Base-by-base conservation (phyloP, 2,329 filamentous ascomycete genomes). In the Phaeosphaeriaceae sp. region DNA sequence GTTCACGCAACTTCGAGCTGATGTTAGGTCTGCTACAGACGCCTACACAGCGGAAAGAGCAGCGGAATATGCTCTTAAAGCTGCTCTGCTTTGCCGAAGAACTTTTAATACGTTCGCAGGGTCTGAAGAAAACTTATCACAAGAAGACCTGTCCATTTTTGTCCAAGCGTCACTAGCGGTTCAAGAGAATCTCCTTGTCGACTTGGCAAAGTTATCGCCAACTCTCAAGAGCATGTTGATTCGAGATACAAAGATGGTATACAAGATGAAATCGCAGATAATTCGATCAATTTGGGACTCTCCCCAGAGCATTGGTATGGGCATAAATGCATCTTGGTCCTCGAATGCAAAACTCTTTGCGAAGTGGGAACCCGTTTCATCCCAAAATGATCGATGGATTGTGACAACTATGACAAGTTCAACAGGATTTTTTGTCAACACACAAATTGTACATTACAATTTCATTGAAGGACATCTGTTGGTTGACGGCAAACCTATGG, bases 81-180 rank as follows among this genome's bases (percentile, higher is more conserved):
- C 84, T 0, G 79, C 85, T 0, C 52, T 88, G 0, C 70, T 88
- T 0, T 87, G 84, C 42, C 72, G 77, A 18, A 70, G 76, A 2
- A 83, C 80, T 0, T 41, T 28, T n/a, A 35, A 33, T 16, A 11
- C 8, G 6, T 6, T 26, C 23, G 11, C 11, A 26, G 23, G 11
- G 11, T 26, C 23, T 11, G 6, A 26, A 7, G 7, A 26, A 11
- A 11, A 7, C 7, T 26, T 26, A 11, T 26, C 23, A 11, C 23
- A 26, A 3, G 23, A 26, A 8, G 33, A 20, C 7, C 50, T 74
- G 16, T 28, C 38, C 2, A 48, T 12, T 20, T 78, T 77, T 39
- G 57, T 80, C 23, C 60, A 73, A 40, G 68, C 70, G 4, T 78
- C 78, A 0, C 68, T 81, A 0, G 58, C 70, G 0, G 48, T 85